Percentiles rank a stretch among this genome's conserved stretches.
Evolutionary conservation across 345 rosid genomes (phyloP).

Genomic region (Salix arbutifolia): DNA sequence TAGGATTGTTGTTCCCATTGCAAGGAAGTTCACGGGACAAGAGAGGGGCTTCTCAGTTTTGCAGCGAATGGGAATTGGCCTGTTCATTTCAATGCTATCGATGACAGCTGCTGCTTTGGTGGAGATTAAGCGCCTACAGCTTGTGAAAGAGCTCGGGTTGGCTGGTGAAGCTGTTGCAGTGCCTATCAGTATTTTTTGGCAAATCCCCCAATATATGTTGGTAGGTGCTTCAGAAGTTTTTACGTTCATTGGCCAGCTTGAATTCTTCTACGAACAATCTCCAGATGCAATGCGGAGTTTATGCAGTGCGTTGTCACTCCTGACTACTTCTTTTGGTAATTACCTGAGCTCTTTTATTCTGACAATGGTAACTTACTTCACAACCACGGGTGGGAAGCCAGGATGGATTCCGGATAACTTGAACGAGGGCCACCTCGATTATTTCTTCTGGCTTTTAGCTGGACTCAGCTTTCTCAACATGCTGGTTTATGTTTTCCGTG

Average conservation of each 20-base stretch:
- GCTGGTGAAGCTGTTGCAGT: conserved; percentile 44
- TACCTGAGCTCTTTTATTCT: conserved; percentile 83
- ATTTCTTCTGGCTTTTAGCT: conserved; percentile 89
- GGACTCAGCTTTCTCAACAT: conserved; percentile 68
- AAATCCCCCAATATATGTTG: conserved; percentile 80
- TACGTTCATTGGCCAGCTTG: conserved; percentile 72
- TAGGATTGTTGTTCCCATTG: conserved; percentile 64
- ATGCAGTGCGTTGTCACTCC: conserved; percentile 71
- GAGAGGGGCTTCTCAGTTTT: conserved; percentile 85
- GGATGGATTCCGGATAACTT: conserved; percentile 95
- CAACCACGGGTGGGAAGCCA: conserved; percentile 48
- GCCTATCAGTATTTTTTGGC: conserved; percentile 84
- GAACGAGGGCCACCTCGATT: conserved; percentile 86
- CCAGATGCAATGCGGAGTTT: conserved; percentile 94
- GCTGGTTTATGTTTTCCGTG: conserved; percentile 57
- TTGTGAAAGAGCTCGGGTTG: conserved; percentile 74
- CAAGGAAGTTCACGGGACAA: conserved; percentile 72
- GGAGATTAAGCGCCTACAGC: conserved; percentile 58
- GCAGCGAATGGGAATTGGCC: conserved; percentile 92
- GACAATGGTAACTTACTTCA: conserved; percentile 63
- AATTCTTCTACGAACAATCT: conserved; percentile 92
- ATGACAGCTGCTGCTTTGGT: conserved; percentile 84
- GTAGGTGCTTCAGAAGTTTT: conserved; percentile 89
- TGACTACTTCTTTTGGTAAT: conserved; percentile 71
- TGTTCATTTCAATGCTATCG: conserved; percentile 62